These are phyloP conservation scores for Fusarium transvaalense DNA, from an alignment of 2,329 filamentous ascomycete genomes.

Conservation along the genomic window DNA sequence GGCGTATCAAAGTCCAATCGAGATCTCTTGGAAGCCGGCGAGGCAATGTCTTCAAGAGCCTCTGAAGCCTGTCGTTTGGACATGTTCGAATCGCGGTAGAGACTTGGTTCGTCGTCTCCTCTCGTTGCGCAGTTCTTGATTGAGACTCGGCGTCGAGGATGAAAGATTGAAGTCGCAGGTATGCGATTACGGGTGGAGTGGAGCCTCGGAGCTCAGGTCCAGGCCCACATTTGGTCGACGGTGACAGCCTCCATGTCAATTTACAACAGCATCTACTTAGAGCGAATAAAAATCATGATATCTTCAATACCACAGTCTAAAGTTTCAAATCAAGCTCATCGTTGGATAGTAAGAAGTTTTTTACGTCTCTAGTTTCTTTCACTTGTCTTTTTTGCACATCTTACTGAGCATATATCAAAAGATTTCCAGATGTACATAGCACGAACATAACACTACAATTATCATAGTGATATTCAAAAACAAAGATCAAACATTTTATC, in stretches of 20 bases:
- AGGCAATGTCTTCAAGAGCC: slow-evolving; percentile 69
- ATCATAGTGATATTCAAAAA: not conserved
- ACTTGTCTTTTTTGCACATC: too few species aligned
- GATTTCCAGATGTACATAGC: not conserved
- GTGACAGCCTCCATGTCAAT: not conserved
- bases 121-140: slow-evolving; percentile 18
- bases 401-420: not conserved
- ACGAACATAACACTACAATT: not conserved
- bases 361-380: not conserved
- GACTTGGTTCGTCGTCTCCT: not conserved
- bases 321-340: not conserved
- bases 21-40: slow-evolving; percentile 71
- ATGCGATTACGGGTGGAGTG: slow-evolving; percentile 37
- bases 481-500: slow-evolving; percentile 27
- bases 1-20: slow-evolving; percentile 61
- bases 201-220: slow-evolving; percentile 37
- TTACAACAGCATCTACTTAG: not conserved
- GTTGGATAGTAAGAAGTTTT: too few species aligned
- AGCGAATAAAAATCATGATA: not conserved
- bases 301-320: not conserved
- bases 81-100: slow-evolving; percentile 47
- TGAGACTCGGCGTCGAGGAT: slow-evolving; percentile 30
- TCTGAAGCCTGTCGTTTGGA: slow-evolving; percentile 72
- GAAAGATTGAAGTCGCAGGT: slow-evolving; percentile 34
- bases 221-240: slow-evolving; percentile 12